Evolutionary conservation across 495 filamentous ascomycete genomes (phyloP).

Genomic region (Penicillium cinerascens): DNA sequence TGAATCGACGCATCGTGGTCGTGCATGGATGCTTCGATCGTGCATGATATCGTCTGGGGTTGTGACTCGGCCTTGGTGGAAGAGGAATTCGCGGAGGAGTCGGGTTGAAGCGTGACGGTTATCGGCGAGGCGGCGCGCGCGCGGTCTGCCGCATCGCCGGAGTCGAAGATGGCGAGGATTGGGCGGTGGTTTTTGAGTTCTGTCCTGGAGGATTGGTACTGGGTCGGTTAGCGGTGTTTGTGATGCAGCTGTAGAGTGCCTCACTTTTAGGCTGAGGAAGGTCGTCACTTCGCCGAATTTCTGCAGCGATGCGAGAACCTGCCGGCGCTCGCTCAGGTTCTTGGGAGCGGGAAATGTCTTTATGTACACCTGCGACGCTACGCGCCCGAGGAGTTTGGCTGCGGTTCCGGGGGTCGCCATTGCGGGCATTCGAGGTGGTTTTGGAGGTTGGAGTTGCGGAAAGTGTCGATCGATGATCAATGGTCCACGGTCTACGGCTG

Average conservation of each 20-base stretch:
- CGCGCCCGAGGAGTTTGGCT: constrained; percentile 3
- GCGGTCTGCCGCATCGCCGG: constrained; percentile 26
- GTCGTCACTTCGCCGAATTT: constrained; percentile 72
- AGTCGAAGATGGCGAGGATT: constrained; percentile 37
- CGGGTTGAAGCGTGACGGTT: constrained; percentile 12
- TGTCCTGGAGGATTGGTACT: constrained; percentile 19
- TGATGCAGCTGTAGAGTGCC: constrained; percentile 1
- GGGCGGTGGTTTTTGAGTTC: constrained; percentile 8
- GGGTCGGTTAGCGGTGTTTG: not conserved
- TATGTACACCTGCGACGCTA: constrained; percentile 53
- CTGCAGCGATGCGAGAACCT: constrained; percentile 67
- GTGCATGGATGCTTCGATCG: constrained; percentile 22
- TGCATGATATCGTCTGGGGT: constrained; percentile 19
- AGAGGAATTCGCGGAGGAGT: constrained; percentile 1
- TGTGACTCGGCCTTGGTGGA: not conserved
- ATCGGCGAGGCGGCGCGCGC: constrained; percentile 37
- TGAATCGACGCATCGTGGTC: constrained; percentile 24
- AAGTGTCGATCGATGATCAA: constrained; percentile 10
- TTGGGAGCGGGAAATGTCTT: constrained; percentile 59
- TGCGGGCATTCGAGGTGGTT: not conserved
- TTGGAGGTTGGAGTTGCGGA: constrained; percentile 7
- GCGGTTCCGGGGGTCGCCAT: not conserved
- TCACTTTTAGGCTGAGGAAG: constrained; percentile 69
- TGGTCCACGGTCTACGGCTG: not conserved
- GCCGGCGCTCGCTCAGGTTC: constrained; percentile 66